Percentiles rank a stretch among this genome's conserved stretches.
These are phyloP conservation scores for Haberlea rhodopensis DNA, from an alignment of 257 asterid genomes.

Conservation along the genomic window DNA sequence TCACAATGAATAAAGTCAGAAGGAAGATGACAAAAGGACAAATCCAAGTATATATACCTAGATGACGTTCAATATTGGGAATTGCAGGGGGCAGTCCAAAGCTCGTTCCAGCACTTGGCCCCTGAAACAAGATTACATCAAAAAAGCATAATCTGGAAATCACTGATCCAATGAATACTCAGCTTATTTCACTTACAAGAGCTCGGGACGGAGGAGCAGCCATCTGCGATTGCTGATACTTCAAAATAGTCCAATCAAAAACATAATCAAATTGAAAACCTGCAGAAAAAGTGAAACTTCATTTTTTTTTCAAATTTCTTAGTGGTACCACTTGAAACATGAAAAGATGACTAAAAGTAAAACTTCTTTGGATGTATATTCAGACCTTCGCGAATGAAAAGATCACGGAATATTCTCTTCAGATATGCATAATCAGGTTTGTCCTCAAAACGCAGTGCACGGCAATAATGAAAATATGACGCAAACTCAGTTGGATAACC, in stretches of 20 bases:
- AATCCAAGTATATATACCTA: not conserved
- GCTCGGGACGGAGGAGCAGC: slow-evolving; percentile 41
- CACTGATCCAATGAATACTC: slow-evolving; percentile 3
- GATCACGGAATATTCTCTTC: slow-evolving; percentile 29
- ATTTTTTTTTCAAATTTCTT: not conserved
- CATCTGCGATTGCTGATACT: slow-evolving; percentile 27
- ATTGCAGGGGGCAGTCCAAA: slow-evolving; percentile 85
- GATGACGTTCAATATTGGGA: slow-evolving; percentile 30
- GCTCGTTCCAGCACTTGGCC: slow-evolving; percentile 73
- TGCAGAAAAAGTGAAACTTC: slow-evolving; percentile 8
- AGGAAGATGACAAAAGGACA: slow-evolving; percentile 3
- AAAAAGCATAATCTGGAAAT: slow-evolving; percentile 11
- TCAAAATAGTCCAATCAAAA: slow-evolving; percentile 38
- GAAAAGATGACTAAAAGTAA: not conserved
- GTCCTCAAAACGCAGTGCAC: slow-evolving; percentile 32
- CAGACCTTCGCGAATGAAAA: slow-evolving; percentile 27
- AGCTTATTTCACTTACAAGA: slow-evolving; percentile 48
- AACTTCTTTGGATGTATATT: not conserved
- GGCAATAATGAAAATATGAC: slow-evolving; percentile 35
- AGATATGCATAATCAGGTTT: slow-evolving; percentile 34
- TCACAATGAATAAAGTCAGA: not conserved
- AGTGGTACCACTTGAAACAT: not conserved
- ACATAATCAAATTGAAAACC: slow-evolving; percentile 36
- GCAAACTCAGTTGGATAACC: slow-evolving; percentile 39
- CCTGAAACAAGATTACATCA: slow-evolving; percentile 41